These are phyloP conservation scores for Colletotrichum agaves DNA, from an alignment of 2,329 filamentous ascomycete genomes.

Conservation along the genomic window DNA sequence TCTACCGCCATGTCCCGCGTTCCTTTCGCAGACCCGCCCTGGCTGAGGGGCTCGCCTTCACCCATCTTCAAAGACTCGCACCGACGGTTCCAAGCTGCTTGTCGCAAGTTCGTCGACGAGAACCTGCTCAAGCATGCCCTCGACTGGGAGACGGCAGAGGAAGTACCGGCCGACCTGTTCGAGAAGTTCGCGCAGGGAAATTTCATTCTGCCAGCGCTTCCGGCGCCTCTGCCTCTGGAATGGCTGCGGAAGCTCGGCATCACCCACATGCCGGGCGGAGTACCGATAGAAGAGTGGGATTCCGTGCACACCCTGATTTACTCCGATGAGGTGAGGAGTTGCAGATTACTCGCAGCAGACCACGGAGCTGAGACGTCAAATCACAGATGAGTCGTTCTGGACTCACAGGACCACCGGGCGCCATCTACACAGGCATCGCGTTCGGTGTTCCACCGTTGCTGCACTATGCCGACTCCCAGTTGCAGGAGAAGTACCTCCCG, in stretches of 20 bases:
- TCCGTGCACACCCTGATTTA: conserved; percentile 78
- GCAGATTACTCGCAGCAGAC: background rate
- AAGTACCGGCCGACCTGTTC: conserved; percentile 72
- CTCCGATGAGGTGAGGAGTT: conserved; percentile 59
- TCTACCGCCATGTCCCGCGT: background rate
- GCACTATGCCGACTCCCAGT: background rate
- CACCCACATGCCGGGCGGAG: conserved; percentile 70
- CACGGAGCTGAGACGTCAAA: too few species aligned
- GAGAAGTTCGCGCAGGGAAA: conserved; percentile 70
- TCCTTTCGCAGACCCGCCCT: conserved; percentile 80
- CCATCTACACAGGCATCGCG: background rate
- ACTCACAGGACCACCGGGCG: background rate
- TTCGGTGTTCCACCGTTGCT: background rate
- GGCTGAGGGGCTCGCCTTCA: conserved; percentile 75
- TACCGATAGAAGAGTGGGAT: conserved; percentile 79
- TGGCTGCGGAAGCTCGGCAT: conserved; percentile 76
- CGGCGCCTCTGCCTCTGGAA: conserved; percentile 73
- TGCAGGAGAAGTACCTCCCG: conserved; percentile 68
- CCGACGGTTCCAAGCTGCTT: conserved; percentile 72
- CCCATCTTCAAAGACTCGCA: conserved; percentile 77
- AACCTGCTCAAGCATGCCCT: conserved; percentile 70
- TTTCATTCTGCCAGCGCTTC: conserved; percentile 77
- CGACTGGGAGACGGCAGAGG: conserved; percentile 76
- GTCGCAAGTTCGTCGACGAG: conserved; percentile 72
- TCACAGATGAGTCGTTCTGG: background rate